Percentiles rank a stretch among this genome's conserved stretches.
Conservation (phyloP, 441 rosid species). For the Jatropha podagrica region DNA sequence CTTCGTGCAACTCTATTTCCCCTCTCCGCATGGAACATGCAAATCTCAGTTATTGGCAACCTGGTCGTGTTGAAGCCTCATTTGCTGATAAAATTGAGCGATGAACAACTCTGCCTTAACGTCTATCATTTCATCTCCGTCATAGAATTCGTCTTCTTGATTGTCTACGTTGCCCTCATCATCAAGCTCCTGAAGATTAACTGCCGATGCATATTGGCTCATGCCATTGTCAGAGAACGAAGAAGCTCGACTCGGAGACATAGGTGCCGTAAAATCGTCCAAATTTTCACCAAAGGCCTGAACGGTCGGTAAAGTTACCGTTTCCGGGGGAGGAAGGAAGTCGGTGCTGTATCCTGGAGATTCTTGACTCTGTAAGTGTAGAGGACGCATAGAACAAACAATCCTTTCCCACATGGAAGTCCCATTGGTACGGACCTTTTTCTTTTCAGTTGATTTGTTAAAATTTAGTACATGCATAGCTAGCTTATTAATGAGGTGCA, state of each 20-base stretch:
- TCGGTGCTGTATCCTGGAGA: constrained; percentile 25
- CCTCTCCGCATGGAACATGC: too few relatives aligned
- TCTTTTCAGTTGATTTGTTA: constrained; percentile 31
- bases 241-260: constrained; percentile 27
- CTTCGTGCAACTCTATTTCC: too few relatives aligned
- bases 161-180: constrained; percentile 10
- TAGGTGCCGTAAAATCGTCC: constrained; percentile 39
- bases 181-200: constrained; percentile 41
- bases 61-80: constrained; percentile 18
- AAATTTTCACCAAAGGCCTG: constrained; percentile 4
- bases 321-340: not conserved
- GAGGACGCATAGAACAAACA: constrained; percentile 53
- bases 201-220: constrained; percentile 49
- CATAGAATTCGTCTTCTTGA: not conserved
- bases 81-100: constrained; percentile 26
- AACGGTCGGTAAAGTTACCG: not conserved
- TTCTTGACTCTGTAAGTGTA: constrained; percentile 34
- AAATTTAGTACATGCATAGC: constrained; percentile 43
- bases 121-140: constrained; percentile 26
- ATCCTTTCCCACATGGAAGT: constrained; percentile 40
- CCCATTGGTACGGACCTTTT: constrained; percentile 23
- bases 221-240: constrained; percentile 19
- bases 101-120: constrained; percentile 29
- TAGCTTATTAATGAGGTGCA: constrained; percentile 39
- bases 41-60: not conserved